phyloP scores from a whole-genome alignment of 352 stramenopile species.

The Globisporangium irregulare region DNA sequence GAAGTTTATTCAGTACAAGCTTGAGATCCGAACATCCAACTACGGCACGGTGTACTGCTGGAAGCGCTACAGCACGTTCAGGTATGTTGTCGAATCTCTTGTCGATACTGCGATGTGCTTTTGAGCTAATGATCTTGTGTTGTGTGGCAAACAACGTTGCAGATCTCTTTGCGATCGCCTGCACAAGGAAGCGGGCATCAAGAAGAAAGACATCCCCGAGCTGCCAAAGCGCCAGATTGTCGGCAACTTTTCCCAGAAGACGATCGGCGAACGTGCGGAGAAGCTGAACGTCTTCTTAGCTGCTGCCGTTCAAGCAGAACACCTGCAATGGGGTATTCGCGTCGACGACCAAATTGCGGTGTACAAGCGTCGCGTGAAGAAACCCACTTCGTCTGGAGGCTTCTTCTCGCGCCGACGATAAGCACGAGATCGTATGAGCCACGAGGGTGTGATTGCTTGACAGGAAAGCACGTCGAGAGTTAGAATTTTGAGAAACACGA shows the following conservation, averaged over 20 bases:
- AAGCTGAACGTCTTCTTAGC: slow-evolving; percentile 85
- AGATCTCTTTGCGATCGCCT: slow-evolving; percentile 82
- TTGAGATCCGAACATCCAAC: slow-evolving; percentile 86
- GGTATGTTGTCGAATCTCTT: slow-evolving; percentile 31
- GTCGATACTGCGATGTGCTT: neutral
- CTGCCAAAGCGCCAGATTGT: slow-evolving; percentile 80
- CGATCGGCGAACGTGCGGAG: slow-evolving; percentile 76
- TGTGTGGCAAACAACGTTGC: neutral
- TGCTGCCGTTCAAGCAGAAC: slow-evolving; percentile 70
- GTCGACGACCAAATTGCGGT: slow-evolving; percentile 87
- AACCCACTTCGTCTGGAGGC: slow-evolving; percentile 22
- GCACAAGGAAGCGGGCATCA: slow-evolving; percentile 82
- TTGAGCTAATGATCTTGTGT: neutral
- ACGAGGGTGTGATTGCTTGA: neutral
- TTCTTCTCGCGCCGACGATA: slow-evolving; percentile 77
- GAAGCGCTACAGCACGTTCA: slow-evolving; percentile 89
- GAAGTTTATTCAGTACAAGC: slow-evolving; percentile 90
- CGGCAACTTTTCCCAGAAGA: slow-evolving; percentile 82
- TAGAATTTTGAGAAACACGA: neutral
- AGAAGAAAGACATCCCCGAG: slow-evolving; percentile 80
- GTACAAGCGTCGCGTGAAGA: slow-evolving; percentile 88
- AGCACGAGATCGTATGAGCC: neutral
- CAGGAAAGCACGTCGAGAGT: neutral
- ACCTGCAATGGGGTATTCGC: slow-evolving; percentile 86
- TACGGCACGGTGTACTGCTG: slow-evolving; percentile 87